Base-by-base conservation (phyloP, 495 filamentous ascomycete species). In the Daldinia concentrica region DNA sequence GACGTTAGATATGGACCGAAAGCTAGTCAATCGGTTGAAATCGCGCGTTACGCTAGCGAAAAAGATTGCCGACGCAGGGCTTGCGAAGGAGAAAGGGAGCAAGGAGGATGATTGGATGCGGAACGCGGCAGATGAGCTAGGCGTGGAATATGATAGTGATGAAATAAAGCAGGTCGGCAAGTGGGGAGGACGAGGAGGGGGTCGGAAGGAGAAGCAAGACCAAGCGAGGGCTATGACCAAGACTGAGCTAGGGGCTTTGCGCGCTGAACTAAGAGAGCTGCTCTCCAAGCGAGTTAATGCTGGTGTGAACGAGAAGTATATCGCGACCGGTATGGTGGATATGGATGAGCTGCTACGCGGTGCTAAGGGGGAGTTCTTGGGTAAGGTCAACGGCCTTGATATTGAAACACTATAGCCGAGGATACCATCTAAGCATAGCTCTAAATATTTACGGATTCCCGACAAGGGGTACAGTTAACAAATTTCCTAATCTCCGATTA, bases 111-210 rank as follows among this genome's bases (percentile, higher is more conserved):
- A 92, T 64, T 97, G 93, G 91, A 79, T 98, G 61, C 86, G 86
- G 36, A 85, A 84, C 12, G 95, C 94, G 0, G 96, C 95, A 1
- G 93, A 98, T 57, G 95, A 98, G 68, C 86, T 99, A 3, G 95
- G 95, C 2, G 91, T 98, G 6, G 95, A 98, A 26, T 95, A 95
- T 74, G 93, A 98, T 74, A 91, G 89, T 69, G 94, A 97, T 22
- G 92, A 94, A 55, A 90, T 95, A 55, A 89, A 91, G 66, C 79
- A 83, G 43, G 84, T 81, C 11, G 85, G 86, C 11, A 81, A 81
- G 55, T 88, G 90, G 74, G 87, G 87, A 58, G 88, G 90, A 6
- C 88, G 92, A 43, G 87, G 90, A 27, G 84, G 80, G 22, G 92
- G 90, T 8, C 85, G 92, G 66, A 90, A 92, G 77, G 83, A 90